Evolutionary conservation across 2,329 filamentous ascomycete genomes (phyloP).

Genomic region (Chaetomium sp.): DNA sequence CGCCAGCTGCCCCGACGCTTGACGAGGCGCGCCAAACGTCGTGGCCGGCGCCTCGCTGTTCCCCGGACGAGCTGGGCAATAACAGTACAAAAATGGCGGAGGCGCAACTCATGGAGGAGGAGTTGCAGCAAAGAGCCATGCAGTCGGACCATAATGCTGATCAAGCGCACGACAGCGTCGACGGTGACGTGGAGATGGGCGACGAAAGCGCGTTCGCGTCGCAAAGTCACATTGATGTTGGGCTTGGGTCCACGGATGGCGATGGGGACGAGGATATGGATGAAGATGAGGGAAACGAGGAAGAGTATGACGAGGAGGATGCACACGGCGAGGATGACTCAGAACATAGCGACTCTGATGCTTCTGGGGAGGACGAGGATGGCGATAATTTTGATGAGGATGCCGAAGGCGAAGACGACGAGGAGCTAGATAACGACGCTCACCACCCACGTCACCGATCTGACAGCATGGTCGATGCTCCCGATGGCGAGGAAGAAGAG

Average conservation of each 20-base stretch:
- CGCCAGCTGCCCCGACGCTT: conserved; percentile 14
- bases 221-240: conserved; percentile 19
- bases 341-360: conserved; percentile 16
- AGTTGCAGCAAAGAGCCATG: conserved; percentile 50
- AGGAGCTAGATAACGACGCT: conserved; percentile 18
- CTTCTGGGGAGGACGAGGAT: conserved; percentile 25
- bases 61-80: conserved; percentile 2
- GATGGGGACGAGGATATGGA: conserved; percentile 23
- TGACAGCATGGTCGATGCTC: conserved; percentile 13
- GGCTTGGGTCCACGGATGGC: conserved; percentile 11
- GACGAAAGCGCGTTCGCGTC: conserved; percentile 16
- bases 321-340: conserved; percentile 20
- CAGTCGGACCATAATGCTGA: conserved; percentile 42
- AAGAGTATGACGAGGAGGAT: conserved; percentile 23
- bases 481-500: conserved; percentile 33
- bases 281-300: conserved; percentile 22
- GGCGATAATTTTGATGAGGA: conserved; percentile 25
- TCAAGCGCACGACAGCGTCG: conserved; percentile 33
- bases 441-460: conserved; percentile 16
- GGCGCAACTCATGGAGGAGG: conserved; percentile 50
- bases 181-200: conserved; percentile 27
- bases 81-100: conserved; percentile 37
- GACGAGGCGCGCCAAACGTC: conserved; percentile 13
- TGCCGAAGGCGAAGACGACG: conserved; percentile 26
- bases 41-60: not conserved